Conservation (phyloP, 768 basidiomycete species). For the Podaxis sp. region DNA sequence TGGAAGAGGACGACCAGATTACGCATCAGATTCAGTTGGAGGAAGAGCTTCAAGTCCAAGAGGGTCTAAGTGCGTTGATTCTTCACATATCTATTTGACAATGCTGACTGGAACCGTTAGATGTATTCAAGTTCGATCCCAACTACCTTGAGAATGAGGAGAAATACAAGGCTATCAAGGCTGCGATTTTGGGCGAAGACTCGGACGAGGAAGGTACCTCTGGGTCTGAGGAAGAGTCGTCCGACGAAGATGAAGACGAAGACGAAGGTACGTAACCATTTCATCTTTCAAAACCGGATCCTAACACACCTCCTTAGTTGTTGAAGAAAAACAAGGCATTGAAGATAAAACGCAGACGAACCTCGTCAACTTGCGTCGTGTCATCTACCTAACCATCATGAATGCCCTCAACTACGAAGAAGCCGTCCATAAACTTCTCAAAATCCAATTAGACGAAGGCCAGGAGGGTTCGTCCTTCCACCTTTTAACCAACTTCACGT, state of each 20-base stretch:
- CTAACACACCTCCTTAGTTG: constrained; percentile 34
- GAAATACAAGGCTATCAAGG: constrained; percentile 87
- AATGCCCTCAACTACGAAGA: constrained; percentile 98
- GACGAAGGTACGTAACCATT: constrained; percentile 40
- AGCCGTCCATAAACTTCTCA: constrained; percentile 96
- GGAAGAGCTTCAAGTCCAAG: constrained; percentile 91
- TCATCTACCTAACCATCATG: constrained; percentile 98
- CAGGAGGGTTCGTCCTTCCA: constrained; percentile 69
- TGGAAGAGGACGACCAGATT: constrained; percentile 97
- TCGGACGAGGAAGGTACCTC: constrained; percentile 63
- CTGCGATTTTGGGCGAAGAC: constrained; percentile 90
- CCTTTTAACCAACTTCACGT: not conserved
- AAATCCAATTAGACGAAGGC: constrained; percentile 86
- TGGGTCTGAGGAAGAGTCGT: constrained; percentile 56
- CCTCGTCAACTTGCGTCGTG: constrained; percentile 88
- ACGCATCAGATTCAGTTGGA: constrained; percentile 92
- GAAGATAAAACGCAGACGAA: constrained; percentile 95
- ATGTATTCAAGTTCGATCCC: constrained; percentile 93
- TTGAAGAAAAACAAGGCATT: constrained; percentile 81
- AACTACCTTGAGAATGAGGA: constrained; percentile 89
- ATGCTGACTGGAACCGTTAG: constrained; percentile 33
- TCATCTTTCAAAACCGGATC: not conserved
- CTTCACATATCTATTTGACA: not conserved
- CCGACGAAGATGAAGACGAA: constrained; percentile 41
- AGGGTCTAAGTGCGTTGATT: constrained; percentile 78